Evolutionary conservation across 495 filamentous ascomycete species (phyloP), one percentile per base, ranked within the genome.

Genomic region (Penicillium salamii): DNA sequence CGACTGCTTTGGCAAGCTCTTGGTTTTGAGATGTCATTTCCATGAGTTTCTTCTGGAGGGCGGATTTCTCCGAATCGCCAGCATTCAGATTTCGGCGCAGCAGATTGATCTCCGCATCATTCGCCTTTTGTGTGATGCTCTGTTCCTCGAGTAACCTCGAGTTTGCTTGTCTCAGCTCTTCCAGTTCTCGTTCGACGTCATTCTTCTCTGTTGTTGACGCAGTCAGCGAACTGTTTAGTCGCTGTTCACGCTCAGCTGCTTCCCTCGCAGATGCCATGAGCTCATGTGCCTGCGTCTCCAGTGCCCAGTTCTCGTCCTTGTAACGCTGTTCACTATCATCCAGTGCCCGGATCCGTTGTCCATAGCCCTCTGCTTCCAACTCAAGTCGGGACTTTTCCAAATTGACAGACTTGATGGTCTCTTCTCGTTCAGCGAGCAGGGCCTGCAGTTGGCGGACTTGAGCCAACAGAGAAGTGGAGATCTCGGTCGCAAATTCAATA

Each of bases 271-370:
- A 67, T 7, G 87, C 79, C 51, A 86, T 76, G 20, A 91, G 72
- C 44, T 97, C 91, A 48, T 95, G 93, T 20, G 89, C 80, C 55
- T 87, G 85, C 1, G 90, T 90, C 68, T 97, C 93, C 35, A 98
- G 77, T 51, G 86, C 88, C 93, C 93, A 98, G 61, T 97, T 98
- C 63, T 96, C 92, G 61, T 98, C 93, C 66, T 96, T 97, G 67
- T 91, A 95, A 14, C 88, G 83, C 64, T 90, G 86, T 69, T 98
- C 93, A 58, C 87, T 95, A 66, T 97, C 93, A 58, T 96, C 91
- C 28, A 97, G 73, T 6, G 76, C 76, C 57, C 86, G 86, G 39
- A 97, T 75, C 9, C 90, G 84, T 62, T 91, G 84, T 46, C 83
- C 78, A 49, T 95, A 82, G 1, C 81, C 81, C 61, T 95, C 89